These are phyloP conservation scores for Fusarium mundagurra DNA, from an alignment of 2,329 filamentous ascomycete species.

Conservation along the genomic window DNA sequence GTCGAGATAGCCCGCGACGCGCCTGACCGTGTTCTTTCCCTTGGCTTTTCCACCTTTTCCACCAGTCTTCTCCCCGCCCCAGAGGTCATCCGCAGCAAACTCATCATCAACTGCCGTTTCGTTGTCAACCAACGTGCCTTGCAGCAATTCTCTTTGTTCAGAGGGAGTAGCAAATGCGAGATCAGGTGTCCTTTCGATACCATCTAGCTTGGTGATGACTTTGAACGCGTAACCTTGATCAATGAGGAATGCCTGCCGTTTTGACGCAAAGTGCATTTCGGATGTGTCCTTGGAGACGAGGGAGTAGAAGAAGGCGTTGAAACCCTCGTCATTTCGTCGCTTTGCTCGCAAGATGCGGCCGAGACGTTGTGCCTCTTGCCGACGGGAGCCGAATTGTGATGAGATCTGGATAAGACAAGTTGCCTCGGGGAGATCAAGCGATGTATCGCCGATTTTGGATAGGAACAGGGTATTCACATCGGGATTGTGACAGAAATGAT, in stretches of 20 bases:
- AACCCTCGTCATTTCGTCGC: conserved; percentile 94
- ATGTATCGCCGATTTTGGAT: conserved; percentile 97
- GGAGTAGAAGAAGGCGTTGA: conserved; percentile 99
- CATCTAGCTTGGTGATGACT: conserved; percentile 94
- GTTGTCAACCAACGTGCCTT: conserved; percentile 88
- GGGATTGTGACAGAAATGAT: conserved; percentile 95
- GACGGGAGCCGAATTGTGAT: conserved; percentile 94
- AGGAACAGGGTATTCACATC: conserved; percentile 92
- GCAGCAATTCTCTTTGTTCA: conserved; percentile 85
- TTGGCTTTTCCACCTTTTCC: conserved; percentile 60
- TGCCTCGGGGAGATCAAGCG: conserved; percentile 92
- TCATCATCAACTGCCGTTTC: conserved; percentile 59
- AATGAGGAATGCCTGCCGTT: conserved; percentile 94
- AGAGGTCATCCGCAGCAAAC: background rate
- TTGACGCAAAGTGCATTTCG: conserved; percentile 98
- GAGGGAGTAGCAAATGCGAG: conserved; percentile 81
- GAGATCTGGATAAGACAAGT: conserved; percentile 98
- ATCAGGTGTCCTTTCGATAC: conserved; percentile 83
- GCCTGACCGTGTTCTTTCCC: conserved; percentile 67
- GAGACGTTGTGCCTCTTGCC: conserved; percentile 93
- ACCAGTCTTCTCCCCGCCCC: conserved; percentile 46
- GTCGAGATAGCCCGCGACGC: conserved; percentile 86
- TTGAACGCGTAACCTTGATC: conserved; percentile 99
- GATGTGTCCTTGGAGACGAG: conserved; percentile 96
- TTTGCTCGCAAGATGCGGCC: conserved; percentile 95